These are phyloP conservation scores for Termitomyces eurrhizus DNA, from an alignment of 768 basidiomycete genomes.

Conservation along the genomic window DNA sequence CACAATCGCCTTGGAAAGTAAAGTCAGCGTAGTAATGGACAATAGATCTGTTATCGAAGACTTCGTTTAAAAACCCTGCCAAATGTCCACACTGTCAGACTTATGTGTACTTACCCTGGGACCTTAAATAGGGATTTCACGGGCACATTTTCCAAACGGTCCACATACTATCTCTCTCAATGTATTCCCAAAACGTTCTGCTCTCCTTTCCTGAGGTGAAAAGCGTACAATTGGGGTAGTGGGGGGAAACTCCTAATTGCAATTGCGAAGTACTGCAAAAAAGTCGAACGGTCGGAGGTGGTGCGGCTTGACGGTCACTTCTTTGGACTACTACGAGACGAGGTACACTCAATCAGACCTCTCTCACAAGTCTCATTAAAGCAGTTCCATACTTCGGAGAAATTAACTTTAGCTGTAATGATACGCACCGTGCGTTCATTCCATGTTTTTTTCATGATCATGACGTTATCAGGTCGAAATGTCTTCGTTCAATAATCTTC, in stretches of 20 bases:
- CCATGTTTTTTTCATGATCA: neutral
- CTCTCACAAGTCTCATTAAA: neutral
- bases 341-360: neutral
- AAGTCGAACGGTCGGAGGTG: neutral
- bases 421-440: neutral
- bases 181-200: neutral
- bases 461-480: neutral
- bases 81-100: neutral
- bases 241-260: neutral
- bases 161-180: neutral
- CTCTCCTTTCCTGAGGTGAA: neutral
- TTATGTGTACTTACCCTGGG: neutral
- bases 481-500: neutral
- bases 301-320: neutral
- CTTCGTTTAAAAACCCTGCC: neutral
- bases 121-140: neutral
- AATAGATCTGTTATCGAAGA: neutral
- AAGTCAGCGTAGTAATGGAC: neutral
- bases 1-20: neutral
- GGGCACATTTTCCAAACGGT: neutral
- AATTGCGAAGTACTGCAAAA: neutral
- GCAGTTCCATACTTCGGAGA: neutral
- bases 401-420: neutral
- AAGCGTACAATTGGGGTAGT: neutral
- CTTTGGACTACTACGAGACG: neutral